phyloP scores from a whole-genome alignment of 2,329 filamentous ascomycete species.

The Pseudogymnoascus sp. region DNA sequence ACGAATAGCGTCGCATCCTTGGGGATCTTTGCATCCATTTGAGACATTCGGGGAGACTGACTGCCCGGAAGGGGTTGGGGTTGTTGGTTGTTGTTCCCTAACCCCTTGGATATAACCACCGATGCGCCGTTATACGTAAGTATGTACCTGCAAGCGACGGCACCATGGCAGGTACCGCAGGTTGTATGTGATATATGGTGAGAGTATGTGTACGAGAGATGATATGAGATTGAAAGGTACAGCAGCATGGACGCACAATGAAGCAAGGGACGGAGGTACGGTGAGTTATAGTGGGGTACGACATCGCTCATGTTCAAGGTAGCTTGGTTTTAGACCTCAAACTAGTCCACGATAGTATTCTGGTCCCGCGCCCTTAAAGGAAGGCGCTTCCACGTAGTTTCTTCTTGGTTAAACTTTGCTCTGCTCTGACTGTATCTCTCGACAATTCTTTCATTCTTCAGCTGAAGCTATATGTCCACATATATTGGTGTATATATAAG shows the following conservation, averaged over 20 bases:
- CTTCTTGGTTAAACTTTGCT: neutral
- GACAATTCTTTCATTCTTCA: neutral
- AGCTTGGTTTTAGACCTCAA: conserved; percentile 1
- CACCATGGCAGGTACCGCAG: neutral
- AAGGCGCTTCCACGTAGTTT: neutral
- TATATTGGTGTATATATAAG: conserved; percentile 4
- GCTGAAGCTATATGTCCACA: neutral
- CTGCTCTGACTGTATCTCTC: neutral
- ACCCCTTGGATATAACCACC: neutral
- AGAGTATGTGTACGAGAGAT: neutral
- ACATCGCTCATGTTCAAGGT: neutral
- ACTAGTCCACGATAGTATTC: neutral
- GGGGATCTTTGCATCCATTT: neutral
- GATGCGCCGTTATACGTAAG: neutral
- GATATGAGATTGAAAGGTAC: neutral
- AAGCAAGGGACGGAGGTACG: neutral
- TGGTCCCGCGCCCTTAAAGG: neutral
- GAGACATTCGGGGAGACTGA: neutral
- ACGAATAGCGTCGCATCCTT: neutral
- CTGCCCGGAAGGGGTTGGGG: neutral
- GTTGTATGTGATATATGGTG: neutral
- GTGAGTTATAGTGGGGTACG: neutral
- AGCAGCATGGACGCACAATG: neutral
- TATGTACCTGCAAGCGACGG: neutral
- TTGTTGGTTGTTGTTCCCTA: too few relatives aligned